These are phyloP conservation scores for Pseudonitzschia multiseries DNA, from an alignment of 108 stramenopile genomes.

Conservation along the genomic window DNA sequence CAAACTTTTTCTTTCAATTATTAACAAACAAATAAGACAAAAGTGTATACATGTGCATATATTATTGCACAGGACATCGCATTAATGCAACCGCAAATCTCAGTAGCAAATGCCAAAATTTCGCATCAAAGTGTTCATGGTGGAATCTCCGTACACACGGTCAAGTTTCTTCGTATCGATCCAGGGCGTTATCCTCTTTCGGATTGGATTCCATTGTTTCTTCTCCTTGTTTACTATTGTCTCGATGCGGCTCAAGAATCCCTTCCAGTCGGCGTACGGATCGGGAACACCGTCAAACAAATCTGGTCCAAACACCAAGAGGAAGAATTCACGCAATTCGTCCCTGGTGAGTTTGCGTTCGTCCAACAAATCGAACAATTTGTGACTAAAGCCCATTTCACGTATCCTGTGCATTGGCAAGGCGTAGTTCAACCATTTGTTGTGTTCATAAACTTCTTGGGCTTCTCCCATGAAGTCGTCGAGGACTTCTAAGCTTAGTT, in stretches of 20 bases:
- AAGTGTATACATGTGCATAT: no score
- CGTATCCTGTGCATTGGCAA: constrained; percentile 81
- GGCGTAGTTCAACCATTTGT: constrained; percentile 90
- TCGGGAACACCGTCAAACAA: constrained; percentile 69
- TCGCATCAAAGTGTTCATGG: neutral
- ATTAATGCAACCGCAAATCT: no score
- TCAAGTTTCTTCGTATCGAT: constrained; percentile 55
- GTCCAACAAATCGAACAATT: constrained; percentile 85
- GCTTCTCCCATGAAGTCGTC: constrained; percentile 88
- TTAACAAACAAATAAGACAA: no score
- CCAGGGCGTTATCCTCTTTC: constrained; percentile 67
- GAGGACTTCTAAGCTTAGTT: constrained; percentile 80
- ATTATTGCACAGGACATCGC: no score
- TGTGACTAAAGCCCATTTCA: constrained; percentile 84
- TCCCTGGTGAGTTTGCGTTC: constrained; percentile 61
- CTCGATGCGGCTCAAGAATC: constrained; percentile 43
- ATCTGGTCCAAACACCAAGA: constrained; percentile 53
- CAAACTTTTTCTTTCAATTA: no score
- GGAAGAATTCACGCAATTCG: constrained; percentile 72
- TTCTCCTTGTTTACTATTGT: constrained; percentile 41
- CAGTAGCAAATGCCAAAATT: neutral
- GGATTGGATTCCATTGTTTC: constrained; percentile 69
- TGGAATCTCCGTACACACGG: constrained; percentile 30
- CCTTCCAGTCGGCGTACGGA: constrained; percentile 64
- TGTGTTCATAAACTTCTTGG: constrained; percentile 72